These are phyloP conservation scores for Juglanconis sp. DNA, from an alignment of 2,329 filamentous ascomycete genomes.

Conservation along the genomic window DNA sequence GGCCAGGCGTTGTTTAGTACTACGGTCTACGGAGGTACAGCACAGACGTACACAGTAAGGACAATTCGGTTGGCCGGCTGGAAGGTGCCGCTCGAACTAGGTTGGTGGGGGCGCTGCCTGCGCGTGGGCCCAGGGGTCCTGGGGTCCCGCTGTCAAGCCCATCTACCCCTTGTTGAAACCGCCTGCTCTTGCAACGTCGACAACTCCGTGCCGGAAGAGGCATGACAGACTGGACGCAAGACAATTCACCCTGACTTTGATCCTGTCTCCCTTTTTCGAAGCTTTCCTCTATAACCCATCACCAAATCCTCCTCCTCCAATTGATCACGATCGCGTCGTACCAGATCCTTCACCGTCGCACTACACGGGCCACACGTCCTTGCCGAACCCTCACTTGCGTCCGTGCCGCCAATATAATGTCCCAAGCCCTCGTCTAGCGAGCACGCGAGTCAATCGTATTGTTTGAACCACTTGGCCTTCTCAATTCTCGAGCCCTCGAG, in stretches of 20 bases:
- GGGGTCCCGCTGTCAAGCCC: background rate
- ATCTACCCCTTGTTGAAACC: background rate
- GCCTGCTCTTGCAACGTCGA: background rate
- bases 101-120: background rate
- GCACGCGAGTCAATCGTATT: constrained; percentile 11
- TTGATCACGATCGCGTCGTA: constrained; percentile 15
- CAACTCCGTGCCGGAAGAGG: background rate
- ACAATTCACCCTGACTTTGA: constrained; percentile 1
- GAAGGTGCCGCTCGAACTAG: background rate
- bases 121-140: background rate
- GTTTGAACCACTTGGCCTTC: background rate
- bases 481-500: background rate
- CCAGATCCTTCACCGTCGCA: constrained; percentile 8
- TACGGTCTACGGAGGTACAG: too few species aligned
- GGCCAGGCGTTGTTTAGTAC: too few species aligned
- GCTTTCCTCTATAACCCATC: background rate
- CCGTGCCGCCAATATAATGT: constrained; percentile 7
- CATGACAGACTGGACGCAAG: constrained; percentile 1
- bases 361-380: background rate
- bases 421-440: constrained; percentile 10
- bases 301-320: background rate
- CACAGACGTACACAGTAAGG: too few species aligned
- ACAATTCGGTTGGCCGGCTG: too few species aligned
- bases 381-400: background rate
- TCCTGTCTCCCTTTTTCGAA: background rate